Percentiles rank a stretch among this genome's conserved stretches.
These are phyloP conservation scores for Chaetomium strumarium DNA, from an alignment of 2,329 filamentous ascomycete genomes.

Conservation along the genomic window DNA sequence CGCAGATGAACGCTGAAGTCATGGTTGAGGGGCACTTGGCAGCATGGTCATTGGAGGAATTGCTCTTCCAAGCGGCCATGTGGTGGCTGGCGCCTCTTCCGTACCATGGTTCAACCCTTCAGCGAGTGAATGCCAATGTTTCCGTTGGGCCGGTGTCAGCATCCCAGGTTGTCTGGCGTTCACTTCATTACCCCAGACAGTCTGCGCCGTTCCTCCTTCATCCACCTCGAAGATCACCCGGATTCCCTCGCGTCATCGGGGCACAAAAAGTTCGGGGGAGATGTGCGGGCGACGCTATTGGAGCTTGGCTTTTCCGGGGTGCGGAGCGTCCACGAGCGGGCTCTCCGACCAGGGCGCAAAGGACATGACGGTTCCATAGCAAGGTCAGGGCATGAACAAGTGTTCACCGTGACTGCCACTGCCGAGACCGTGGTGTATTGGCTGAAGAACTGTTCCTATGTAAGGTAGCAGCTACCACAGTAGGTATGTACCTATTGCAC, in stretches of 20 bases:
- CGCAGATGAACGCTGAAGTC: neutral
- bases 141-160: conserved; percentile 9
- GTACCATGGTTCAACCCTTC: neutral
- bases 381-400: too few species aligned
- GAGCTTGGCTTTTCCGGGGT: neutral
- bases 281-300: neutral
- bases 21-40: neutral
- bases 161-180: neutral
- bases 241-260: neutral
- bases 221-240: conserved; percentile 3
- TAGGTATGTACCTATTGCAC: too few species aligned
- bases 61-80: neutral
- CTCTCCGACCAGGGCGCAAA: too few species aligned
- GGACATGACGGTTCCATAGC: too few species aligned
- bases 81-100: neutral
- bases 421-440: too few species aligned
- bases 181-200: conserved; percentile 14
- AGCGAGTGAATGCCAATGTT: neutral
- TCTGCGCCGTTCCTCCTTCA: neutral
- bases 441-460: too few species aligned
- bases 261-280: neutral
- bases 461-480: too few species aligned
- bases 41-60: neutral
- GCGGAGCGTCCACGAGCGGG: neutral
- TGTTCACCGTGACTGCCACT: too few species aligned